These are phyloP conservation scores for Musa itinerans DNA, from an alignment of 176 grass and related monocot genomes.

Conservation along the genomic window DNA sequence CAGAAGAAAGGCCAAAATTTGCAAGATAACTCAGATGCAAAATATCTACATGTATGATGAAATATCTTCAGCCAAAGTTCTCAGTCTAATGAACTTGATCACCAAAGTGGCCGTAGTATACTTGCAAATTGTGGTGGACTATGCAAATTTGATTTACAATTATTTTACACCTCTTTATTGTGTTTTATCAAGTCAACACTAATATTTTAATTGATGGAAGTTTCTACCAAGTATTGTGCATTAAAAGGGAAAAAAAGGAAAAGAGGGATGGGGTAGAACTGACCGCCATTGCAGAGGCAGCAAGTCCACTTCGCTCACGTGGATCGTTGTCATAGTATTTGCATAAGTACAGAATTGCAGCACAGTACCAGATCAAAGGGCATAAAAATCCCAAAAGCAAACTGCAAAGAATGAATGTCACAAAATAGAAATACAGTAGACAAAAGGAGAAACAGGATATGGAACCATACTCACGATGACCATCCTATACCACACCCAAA, in stretches of 20 bases:
- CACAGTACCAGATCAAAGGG: slow-evolving; percentile 76
- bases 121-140: no score
- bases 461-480: slow-evolving; percentile 64
- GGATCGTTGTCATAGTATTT: slow-evolving; percentile 87
- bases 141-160: no score
- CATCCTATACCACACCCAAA: slow-evolving; percentile 96
- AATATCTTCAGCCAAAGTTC: no score
- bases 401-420: slow-evolving; percentile 31
- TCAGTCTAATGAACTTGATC: no score
- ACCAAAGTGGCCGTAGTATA: not conserved
- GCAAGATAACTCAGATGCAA: not conserved
- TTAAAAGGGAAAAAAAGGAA: not conserved
- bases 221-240: not conserved
- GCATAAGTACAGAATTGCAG: slow-evolving; percentile 55
- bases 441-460: not conserved
- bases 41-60: not conserved
- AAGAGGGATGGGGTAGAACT: slow-evolving; percentile 3
- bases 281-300: slow-evolving; percentile 73
- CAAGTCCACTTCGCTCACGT: slow-evolving; percentile 80
- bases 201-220: no score
- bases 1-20: not conserved
- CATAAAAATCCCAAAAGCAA: slow-evolving; percentile 94
- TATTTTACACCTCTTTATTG: no score
- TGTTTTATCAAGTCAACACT: no score
- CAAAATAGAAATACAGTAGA: not conserved